A percentile compares a stretch with the other conserved stretches of the same genome.
Conservation (phyloP, 768 basidiomycete species). For the Dictyophora rubrovolvata region DNA sequence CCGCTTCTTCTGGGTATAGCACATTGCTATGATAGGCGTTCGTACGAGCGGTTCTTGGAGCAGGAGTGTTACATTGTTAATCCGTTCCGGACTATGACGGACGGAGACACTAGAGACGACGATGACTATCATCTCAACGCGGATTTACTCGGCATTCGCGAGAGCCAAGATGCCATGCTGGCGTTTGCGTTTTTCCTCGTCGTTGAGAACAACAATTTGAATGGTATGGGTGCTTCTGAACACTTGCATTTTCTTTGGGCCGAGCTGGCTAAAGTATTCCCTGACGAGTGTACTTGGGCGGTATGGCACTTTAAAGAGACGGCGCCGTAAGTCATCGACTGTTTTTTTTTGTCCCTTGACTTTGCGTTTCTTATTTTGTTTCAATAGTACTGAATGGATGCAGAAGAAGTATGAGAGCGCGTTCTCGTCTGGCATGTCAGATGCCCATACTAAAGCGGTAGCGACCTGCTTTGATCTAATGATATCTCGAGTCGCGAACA, state of each 20-base stretch:
- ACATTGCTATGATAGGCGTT: background rate
- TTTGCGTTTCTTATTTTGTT: background rate
- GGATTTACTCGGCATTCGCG: background rate
- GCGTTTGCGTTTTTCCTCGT: background rate
- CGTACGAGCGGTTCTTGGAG: slow-evolving; percentile 3
- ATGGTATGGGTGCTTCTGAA: background rate
- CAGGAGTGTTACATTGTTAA: background rate
- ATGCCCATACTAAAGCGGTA: background rate
- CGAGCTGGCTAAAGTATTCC: background rate
- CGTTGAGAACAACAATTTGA: background rate
- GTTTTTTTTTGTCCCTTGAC: background rate
- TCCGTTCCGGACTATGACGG: background rate
- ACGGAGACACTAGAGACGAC: background rate
- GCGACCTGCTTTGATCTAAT: background rate
- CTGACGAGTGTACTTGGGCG: background rate
- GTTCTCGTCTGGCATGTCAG: background rate
- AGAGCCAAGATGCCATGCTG: background rate
- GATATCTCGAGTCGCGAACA: background rate
- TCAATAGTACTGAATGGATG: background rate
- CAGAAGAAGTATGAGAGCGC: background rate
- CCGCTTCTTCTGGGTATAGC: slow-evolving; percentile 2
- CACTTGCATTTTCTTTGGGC: background rate
- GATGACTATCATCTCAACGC: background rate
- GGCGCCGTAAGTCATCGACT: background rate
- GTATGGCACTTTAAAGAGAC: background rate